phyloP scores from a whole-genome alignment of 768 basidiomycete species.

The Steccherinum ochraceum region DNA sequence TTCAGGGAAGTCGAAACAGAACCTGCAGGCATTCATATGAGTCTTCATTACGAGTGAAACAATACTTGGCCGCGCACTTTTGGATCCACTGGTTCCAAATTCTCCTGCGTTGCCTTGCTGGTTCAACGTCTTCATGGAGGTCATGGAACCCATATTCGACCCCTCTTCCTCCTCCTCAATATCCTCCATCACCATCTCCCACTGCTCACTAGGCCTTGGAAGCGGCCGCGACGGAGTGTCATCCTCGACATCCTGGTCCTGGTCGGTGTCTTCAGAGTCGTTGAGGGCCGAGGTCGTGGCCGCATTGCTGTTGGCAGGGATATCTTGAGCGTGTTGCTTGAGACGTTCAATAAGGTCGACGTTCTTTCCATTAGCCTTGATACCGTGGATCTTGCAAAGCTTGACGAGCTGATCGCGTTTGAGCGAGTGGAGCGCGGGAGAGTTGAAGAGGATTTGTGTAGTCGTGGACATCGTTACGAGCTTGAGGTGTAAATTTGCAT shows the following conservation, averaged over 20 bases:
- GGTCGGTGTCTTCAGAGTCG: slow-evolving; percentile 31
- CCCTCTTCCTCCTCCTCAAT: slow-evolving; percentile 62
- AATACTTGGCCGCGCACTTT: too few species aligned
- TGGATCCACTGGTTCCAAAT: slow-evolving; percentile 67
- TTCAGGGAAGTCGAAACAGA: slow-evolving; percentile 68
- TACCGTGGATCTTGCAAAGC: slow-evolving; percentile 75
- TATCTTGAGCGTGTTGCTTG: slow-evolving; percentile 57
- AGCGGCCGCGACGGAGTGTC: background rate
- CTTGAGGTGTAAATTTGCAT: background rate
- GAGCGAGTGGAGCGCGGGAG: slow-evolving; percentile 75
- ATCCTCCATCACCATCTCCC: slow-evolving; percentile 84
- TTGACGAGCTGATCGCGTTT: slow-evolving; percentile 82
- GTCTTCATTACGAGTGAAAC: slow-evolving; percentile 3
- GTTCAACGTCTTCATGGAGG: slow-evolving; percentile 36
- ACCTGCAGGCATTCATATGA: slow-evolving; percentile 27
- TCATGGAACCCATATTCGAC: slow-evolving; percentile 38
- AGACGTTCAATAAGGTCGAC: slow-evolving; percentile 64
- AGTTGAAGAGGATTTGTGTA: slow-evolving; percentile 78
- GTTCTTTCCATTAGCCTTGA: slow-evolving; percentile 81
- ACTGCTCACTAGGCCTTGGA: slow-evolving; percentile 69
- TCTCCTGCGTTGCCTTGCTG: slow-evolving; percentile 42
- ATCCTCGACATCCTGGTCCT: background rate
- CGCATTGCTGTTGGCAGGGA: slow-evolving; percentile 35
- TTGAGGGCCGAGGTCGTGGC: slow-evolving; percentile 28
- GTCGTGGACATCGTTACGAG: slow-evolving; percentile 52